phyloP scores from a whole-genome alignment of 2,329 filamentous ascomycete genomes.

The Lecanicillium sp. region DNA sequence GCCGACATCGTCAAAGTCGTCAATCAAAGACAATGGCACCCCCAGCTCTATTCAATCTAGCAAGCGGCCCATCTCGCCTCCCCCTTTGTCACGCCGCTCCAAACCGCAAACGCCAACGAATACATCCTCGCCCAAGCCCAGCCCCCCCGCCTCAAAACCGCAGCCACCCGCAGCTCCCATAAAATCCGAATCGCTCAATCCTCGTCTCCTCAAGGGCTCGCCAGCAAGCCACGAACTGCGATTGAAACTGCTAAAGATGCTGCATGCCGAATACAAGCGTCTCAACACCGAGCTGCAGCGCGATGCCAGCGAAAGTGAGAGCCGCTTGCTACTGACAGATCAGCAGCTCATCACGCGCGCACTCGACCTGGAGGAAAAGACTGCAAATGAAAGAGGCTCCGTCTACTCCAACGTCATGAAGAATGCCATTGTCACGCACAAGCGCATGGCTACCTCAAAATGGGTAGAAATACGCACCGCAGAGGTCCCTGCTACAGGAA shows the following conservation, averaged over 20 bases:
- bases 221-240: constrained; percentile 52
- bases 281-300: constrained; percentile 58
- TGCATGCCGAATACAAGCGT: constrained; percentile 59
- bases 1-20: background rate
- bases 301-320: constrained; percentile 38
- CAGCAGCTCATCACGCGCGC: constrained; percentile 62
- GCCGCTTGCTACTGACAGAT: constrained; percentile 47
- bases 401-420: constrained; percentile 84
- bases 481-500: constrained; percentile 27
- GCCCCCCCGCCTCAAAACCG: constrained; percentile 9
- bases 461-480: constrained; percentile 59
- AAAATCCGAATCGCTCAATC: constrained; percentile 54
- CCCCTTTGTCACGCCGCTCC: constrained; percentile 1
- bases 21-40: background rate
- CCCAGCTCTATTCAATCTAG: background rate
- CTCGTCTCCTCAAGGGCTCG: constrained; percentile 52
- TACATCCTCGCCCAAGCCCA: background rate
- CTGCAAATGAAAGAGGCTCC: constrained; percentile 56
- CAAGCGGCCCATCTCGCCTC: background rate
- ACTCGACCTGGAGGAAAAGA: constrained; percentile 71
- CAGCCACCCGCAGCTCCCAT: constrained; percentile 12
- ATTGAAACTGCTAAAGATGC: constrained; percentile 48
- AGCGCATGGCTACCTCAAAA: constrained; percentile 62
- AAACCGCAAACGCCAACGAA: constrained; percentile 10
- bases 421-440: constrained; percentile 67